Percentiles rank a stretch among this genome's conserved stretches.
These are phyloP conservation scores for Ascochyta clinopodiicola DNA, from an alignment of 2,329 filamentous ascomycete genomes.

Conservation along the genomic window DNA sequence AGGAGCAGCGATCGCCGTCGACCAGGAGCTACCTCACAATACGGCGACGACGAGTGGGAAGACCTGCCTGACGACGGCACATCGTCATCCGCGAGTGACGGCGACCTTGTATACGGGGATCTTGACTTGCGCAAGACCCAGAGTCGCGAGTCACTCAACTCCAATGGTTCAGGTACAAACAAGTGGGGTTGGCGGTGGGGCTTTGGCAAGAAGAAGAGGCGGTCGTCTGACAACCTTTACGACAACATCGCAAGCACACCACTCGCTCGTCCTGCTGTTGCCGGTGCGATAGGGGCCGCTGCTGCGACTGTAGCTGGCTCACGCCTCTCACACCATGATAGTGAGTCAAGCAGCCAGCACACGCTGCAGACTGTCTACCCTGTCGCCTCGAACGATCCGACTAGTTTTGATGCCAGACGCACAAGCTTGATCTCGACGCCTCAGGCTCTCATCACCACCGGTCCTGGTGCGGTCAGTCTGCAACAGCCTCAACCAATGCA, in stretches of 20 bases:
- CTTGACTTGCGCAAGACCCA: constrained; percentile 46
- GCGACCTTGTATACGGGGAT: constrained; percentile 67
- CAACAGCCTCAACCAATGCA: constrained; percentile 83
- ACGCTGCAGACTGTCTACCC: constrained; percentile 71
- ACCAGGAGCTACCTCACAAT: constrained; percentile 28
- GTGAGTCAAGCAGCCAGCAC: constrained; percentile 54
- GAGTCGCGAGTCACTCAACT: constrained; percentile 61
- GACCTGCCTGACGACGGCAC: constrained; percentile 46
- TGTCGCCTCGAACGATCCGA: constrained; percentile 69
- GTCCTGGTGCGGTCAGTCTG: constrained; percentile 66
- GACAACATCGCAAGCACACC: constrained; percentile 46
- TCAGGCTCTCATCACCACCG: constrained; percentile 42
- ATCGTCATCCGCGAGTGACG: constrained; percentile 58
- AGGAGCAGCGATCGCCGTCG: constrained; percentile 28
- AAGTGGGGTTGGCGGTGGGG: constrained; percentile 70
- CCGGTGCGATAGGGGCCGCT: constrained; percentile 42
- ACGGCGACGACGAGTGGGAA: constrained; percentile 58
- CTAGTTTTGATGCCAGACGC: constrained; percentile 63
- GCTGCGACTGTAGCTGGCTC: constrained; percentile 57
- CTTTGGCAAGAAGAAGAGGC: constrained; percentile 55
- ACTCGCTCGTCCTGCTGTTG: constrained; percentile 47
- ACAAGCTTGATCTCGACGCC: constrained; percentile 57
- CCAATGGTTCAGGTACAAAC: constrained; percentile 60
- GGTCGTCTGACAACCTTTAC: constrained; percentile 44
- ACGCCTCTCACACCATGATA: constrained; percentile 56